Conservation (phyloP, 2,329 filamentous ascomycete species). For the Tolypocladium inflatum region DNA sequence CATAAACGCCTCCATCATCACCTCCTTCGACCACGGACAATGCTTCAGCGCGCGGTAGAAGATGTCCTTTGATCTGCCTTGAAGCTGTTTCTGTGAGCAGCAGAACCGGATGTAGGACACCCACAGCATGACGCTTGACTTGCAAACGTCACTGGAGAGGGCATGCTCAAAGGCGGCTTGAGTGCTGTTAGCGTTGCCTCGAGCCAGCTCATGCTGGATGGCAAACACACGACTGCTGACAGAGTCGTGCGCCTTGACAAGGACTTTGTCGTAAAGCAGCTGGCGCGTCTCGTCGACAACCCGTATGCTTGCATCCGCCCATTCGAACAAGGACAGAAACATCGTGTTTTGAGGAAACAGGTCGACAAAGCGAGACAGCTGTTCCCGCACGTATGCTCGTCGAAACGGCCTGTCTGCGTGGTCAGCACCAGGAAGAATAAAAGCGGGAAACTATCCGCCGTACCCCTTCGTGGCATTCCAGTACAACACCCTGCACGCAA, state of each 20-base stretch:
- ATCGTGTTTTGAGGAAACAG: slow-evolving; percentile 68
- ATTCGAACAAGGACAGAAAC: slow-evolving; percentile 64
- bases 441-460: slow-evolving; percentile 10
- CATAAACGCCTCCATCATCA: slow-evolving; percentile 42
- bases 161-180: slow-evolving; percentile 44
- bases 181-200: slow-evolving; percentile 39
- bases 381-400: slow-evolving; percentile 52
- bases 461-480: slow-evolving; percentile 52
- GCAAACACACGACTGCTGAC: slow-evolving; percentile 37
- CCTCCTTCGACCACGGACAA: slow-evolving; percentile 39
- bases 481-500: slow-evolving; percentile 55
- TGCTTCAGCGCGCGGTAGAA: slow-evolving; percentile 37
- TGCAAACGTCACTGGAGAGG: slow-evolving; percentile 28
- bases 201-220: slow-evolving; percentile 38
- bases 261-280: slow-evolving; percentile 45
- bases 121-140: slow-evolving; percentile 36
- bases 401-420: slow-evolving; percentile 47
- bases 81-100: slow-evolving; percentile 24
- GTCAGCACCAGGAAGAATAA: neutral
- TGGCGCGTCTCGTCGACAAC: slow-evolving; percentile 70
- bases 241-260: slow-evolving; percentile 28
- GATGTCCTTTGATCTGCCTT: slow-evolving; percentile 33
- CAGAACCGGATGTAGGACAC: slow-evolving; percentile 40
- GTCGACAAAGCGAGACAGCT: slow-evolving; percentile 50
- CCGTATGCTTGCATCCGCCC: slow-evolving; percentile 61